A percentile compares a stretch with the other conserved stretches of the same genome.
Evolutionary conservation across 495 filamentous ascomycete species (phyloP).

Genomic region (Annulohypoxylon moriforme): DNA sequence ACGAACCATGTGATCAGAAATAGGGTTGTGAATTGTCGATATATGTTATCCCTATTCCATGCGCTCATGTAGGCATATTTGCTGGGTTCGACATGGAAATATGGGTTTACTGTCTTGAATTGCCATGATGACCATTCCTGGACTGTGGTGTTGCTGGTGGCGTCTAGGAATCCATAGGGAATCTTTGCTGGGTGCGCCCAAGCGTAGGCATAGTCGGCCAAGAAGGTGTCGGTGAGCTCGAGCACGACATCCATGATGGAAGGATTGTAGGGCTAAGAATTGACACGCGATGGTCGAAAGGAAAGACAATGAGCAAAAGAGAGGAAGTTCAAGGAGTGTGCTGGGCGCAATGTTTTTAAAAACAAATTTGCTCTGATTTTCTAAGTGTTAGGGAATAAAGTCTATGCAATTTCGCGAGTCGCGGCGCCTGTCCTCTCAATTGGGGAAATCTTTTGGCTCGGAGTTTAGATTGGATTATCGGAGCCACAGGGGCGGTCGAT

Average conservation of each 20-base stretch:
- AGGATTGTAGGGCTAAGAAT: conserved; percentile 4
- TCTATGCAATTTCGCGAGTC: conserved; percentile 43
- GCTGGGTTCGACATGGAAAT: conserved; percentile 75
- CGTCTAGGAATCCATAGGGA: conserved; percentile 56
- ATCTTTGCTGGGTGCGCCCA: conserved; percentile 70
- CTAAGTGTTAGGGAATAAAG: conserved; percentile 17
- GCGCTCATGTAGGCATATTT: conserved; percentile 84
- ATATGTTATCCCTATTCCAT: conserved; percentile 83
- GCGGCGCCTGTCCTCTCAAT: conserved; percentile 20
- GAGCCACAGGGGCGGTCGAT: background rate
- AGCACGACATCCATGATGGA: conserved; percentile 89
- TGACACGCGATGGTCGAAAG: conserved; percentile 1
- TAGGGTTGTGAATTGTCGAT: conserved; percentile 78
- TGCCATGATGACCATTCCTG: conserved; percentile 59
- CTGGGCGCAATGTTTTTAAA: background rate
- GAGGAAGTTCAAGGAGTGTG: conserved; percentile 21
- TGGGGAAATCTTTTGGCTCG: conserved; percentile 27
- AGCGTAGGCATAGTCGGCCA: conserved; percentile 86
- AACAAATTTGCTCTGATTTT: conserved; percentile 22
- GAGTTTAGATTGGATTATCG: conserved; percentile 31
- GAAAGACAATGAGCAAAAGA: background rate
- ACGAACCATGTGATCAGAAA: conserved; percentile 88
- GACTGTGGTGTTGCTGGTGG: conserved; percentile 52
- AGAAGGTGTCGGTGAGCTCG: conserved; percentile 83
- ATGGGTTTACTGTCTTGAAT: conserved; percentile 78